Evolutionary conservation across 1,284 basidiomycete genomes (phyloP), one percentile per base, ranked within the genome.

Genomic region (Malassezia japonica): DNA sequence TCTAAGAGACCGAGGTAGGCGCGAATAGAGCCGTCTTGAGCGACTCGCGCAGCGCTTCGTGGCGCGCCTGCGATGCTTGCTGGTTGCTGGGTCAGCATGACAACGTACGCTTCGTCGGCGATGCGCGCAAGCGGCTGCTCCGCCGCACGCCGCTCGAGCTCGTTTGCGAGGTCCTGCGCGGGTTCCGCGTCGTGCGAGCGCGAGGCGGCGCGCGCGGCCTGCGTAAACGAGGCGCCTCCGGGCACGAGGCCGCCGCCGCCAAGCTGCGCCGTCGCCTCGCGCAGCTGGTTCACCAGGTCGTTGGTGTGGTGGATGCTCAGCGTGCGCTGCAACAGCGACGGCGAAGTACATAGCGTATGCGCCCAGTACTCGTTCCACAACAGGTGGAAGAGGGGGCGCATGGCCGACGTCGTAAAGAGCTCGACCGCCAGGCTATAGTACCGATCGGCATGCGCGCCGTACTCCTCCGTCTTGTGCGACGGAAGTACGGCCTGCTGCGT

Each of bases 301-400:
- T 79, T 76, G 78, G 71, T 95, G 90, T 0, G 86, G 85, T 0
- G 89, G 87, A 1, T 85, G 83, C 70, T 94, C 94, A 48, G 33
- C 20, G 44, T 37, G 5, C 46, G 50, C 40, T 53, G 45, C 29
- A 44, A 33, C 15, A 23, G 37, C 23, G 47, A 40, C 24, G 47
- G 47, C 25, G 24, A 89, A 68, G 90, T 87, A 65, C 85, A 86
- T 27, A 98, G 79, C 0, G 92, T 96, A 64, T 87, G 90, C 16
- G 92, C 87, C 92, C 92, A 99, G 67, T 98, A 98, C 76, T 96
- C 96, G 77, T 98, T 95, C 92, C 92, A 98, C 20, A 98, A 75
- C 68, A 91, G 76, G 27, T 86, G 86, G 25, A 98, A 78, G 12
- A 98, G 75, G 63, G 89, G 82, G 18, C 82, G 83, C 68, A 98